phyloP scores from a whole-genome alignment of 2,329 filamentous ascomycete species.

The Lachnellula cervina region DNA sequence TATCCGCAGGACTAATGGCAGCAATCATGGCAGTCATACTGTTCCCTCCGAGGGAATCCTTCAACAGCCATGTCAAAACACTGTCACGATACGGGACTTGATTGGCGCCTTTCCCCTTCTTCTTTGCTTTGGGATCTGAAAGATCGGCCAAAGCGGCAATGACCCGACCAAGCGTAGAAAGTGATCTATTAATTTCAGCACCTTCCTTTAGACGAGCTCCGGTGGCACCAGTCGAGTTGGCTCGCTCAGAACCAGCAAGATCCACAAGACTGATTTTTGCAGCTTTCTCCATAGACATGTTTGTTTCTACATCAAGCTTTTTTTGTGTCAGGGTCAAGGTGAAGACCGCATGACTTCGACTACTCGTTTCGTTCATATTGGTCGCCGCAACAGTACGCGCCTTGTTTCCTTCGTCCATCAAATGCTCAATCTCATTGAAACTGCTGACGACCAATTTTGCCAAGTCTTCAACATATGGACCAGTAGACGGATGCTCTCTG shows the following conservation, averaged over 20 bases:
- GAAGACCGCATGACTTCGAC: constrained; percentile 96
- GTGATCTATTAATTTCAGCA: constrained; percentile 94
- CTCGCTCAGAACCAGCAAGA: constrained; percentile 94
- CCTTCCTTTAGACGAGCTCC: constrained; percentile 94
- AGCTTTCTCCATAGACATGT: constrained; percentile 96
- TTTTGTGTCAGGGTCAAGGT: constrained; percentile 95
- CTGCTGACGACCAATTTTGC: constrained; percentile 91
- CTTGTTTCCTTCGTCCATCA: constrained; percentile 99
- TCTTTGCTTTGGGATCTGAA: constrained; percentile 79
- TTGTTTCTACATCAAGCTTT: constrained; percentile 82
- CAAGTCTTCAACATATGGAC: constrained; percentile 96
- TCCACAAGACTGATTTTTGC: constrained; percentile 98
- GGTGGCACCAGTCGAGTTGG: constrained; percentile 93
- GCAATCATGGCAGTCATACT: constrained; percentile 99
- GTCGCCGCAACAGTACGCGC: constrained; percentile 95
- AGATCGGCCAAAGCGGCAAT: constrained; percentile 93
- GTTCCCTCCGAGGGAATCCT: constrained; percentile 95
- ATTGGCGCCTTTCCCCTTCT: constrained; percentile 58
- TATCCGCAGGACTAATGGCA: constrained; percentile 94
- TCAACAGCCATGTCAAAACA: constrained; percentile 91
- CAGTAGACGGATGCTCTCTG: constrained; percentile 93
- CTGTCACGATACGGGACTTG: constrained; percentile 97
- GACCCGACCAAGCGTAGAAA: constrained; percentile 94
- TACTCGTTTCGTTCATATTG: constrained; percentile 99
- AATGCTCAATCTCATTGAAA: constrained; percentile 90